Evolutionary conservation across 2,329 filamentous ascomycete species (phyloP).

Genomic region (Shiraia sp.): DNA sequence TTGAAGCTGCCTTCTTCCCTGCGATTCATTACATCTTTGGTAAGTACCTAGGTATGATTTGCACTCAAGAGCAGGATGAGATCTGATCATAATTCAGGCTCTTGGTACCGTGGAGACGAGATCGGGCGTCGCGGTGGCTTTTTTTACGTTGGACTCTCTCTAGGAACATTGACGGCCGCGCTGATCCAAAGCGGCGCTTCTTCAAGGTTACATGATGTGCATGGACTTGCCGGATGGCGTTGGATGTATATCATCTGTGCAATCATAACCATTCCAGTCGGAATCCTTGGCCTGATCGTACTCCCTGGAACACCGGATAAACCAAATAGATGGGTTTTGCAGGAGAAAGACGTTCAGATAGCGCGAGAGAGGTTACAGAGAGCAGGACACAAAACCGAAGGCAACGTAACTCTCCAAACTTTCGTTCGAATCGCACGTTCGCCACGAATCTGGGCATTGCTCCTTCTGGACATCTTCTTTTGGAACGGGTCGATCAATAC

Average conservation of each 20-base stretch:
- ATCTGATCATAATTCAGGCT: conserved; percentile 31
- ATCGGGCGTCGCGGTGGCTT: conserved; percentile 54
- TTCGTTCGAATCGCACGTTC: conserved; percentile 36
- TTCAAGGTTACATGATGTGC: conserved; percentile 61
- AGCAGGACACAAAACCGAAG: conserved; percentile 44
- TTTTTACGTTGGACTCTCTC: conserved; percentile 57
- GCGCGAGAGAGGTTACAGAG: conserved; percentile 52
- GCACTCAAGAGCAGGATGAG: background rate
- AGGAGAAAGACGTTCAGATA: conserved; percentile 52
- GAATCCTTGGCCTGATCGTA: conserved; percentile 55
- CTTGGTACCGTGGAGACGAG: conserved; percentile 54
- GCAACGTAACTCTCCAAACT: conserved; percentile 21
- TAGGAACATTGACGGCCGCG: conserved; percentile 58
- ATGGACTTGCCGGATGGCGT: conserved; percentile 44
- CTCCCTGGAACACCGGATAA: conserved; percentile 57
- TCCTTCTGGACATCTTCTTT: conserved; percentile 59
- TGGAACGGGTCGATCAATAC: conserved; percentile 58
- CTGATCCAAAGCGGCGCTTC: conserved; percentile 47
- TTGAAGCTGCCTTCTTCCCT: conserved; percentile 53
- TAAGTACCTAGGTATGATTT: conserved; percentile 6
- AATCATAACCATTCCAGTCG: conserved; percentile 61
- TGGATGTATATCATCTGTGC: conserved; percentile 44
- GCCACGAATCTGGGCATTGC: conserved; percentile 56
- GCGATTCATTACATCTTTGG: conserved; percentile 37
- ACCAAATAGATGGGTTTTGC: conserved; percentile 55